Base-by-base conservation (phyloP, 108 stramenopile species). In the Seminavis robusta region DNA sequence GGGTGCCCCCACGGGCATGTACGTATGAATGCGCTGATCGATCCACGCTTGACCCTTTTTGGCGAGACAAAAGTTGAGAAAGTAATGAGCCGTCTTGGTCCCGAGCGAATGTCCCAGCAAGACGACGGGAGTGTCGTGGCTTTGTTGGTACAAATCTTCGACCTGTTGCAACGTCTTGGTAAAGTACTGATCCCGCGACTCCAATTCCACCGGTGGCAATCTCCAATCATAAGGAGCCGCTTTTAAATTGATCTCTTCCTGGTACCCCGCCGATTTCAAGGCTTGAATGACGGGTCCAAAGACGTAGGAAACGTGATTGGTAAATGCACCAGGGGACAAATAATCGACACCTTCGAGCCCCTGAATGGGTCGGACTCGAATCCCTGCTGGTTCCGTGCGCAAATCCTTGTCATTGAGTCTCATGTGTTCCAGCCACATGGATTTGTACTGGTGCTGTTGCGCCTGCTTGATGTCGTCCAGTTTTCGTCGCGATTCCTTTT, bases 1-100 rank as follows among this genome's bases (percentile, higher is more conserved):
- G 1, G 84, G 84, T 0, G 74, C 84, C 20, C 80, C 80, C 20
- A 86, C 63, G 5, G 78, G 77, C 9, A 86, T 55, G 40, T 76
- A 86, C 3, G 71, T 76, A n/a, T 79, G 59, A 19, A 86, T 52
- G 26, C 74, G 47, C 53, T 58, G 61, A 21, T 79, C 74, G 21
- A 79, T 39, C 84, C 84, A 86, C 10, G 37, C 32, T 61, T 71
- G 61, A 16, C 80, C 78, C 57, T 42, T 30, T 7, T 33, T 39
- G 9, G 11, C 31, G 11, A 52, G 0, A 0, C 51, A 57, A 60
- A 70, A 76, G 24, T 65, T 65, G n/a, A 76, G 38, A 26, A 76
- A 43, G 45, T 70, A 37, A 26, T 74, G 63, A 8, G 62, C 73
- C 1, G 30, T 33, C 23, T 69, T 62, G 21, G 59, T 54, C 6